phyloP scores from a whole-genome alignment of 352 stramenopile genomes.

The Halophytophthora polymorphica region DNA sequence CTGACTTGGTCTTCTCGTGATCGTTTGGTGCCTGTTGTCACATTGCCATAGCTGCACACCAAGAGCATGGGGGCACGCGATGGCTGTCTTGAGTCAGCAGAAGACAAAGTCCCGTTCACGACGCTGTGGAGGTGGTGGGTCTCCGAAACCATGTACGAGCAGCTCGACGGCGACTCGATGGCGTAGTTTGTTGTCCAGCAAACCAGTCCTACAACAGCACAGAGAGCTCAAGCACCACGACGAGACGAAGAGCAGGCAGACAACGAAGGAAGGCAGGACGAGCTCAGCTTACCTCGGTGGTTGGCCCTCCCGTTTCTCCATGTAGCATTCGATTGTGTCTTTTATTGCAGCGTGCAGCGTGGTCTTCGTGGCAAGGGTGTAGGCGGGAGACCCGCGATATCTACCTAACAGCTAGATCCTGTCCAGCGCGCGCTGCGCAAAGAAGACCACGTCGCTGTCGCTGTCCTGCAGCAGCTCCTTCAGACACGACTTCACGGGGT shows the following conservation, averaged over 20 bases:
- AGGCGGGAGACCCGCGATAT: slow-evolving; percentile 22
- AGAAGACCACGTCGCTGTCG: slow-evolving; percentile 94
- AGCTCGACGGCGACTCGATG: slow-evolving; percentile 5
- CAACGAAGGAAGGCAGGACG: slow-evolving; percentile 5
- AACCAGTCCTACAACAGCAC: neutral
- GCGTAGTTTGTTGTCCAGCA: neutral
- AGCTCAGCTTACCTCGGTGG: neutral
- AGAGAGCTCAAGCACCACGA: neutral
- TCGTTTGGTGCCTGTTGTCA: no score
- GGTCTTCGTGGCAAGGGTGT: slow-evolving; percentile 14
- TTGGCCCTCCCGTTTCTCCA: slow-evolving; percentile 3
- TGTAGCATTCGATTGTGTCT: slow-evolving; percentile 19
- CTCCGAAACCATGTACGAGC: slow-evolving; percentile 33
- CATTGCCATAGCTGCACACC: neutral
- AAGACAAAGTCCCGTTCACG: slow-evolving; percentile 26
- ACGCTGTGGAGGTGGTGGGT: slow-evolving; percentile 61
- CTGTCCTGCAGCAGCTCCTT: slow-evolving; percentile 84
- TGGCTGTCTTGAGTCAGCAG: neutral
- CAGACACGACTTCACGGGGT: slow-evolving; percentile 85
- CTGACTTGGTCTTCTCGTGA: no score
- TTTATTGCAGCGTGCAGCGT: slow-evolving; percentile 23
- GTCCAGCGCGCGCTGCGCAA: slow-evolving; percentile 77
- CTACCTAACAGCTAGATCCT: slow-evolving; percentile 51
- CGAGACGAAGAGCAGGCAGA: no score
- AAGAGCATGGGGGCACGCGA: neutral